Conservation (phyloP, 805 yeast species). For the Millerago galiae region DNA sequence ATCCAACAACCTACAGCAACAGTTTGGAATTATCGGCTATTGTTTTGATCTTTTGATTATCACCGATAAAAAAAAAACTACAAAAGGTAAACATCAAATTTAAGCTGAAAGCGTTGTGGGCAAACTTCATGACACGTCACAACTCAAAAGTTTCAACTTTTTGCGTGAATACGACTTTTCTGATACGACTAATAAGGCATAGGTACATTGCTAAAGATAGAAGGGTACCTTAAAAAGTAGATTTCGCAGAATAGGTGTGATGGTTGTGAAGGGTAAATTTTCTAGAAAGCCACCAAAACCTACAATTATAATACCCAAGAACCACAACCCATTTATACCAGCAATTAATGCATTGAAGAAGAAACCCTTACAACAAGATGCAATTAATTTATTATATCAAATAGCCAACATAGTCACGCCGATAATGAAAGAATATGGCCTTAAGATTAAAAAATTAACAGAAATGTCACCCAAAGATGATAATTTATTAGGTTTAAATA, state of each 20-base stretch:
- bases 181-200: too few species aligned
- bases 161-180: too few species aligned
- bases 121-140: too few species aligned
- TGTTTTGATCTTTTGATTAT: too few species aligned
- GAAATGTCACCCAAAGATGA: conserved; percentile 77
- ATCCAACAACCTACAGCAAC: too few species aligned
- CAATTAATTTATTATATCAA: conserved; percentile 55
- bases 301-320: conserved; percentile 17
- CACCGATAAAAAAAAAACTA: too few species aligned
- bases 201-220: neutral
- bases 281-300: conserved; percentile 12
- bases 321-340: conserved; percentile 24
- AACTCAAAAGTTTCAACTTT: too few species aligned
- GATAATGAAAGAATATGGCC: conserved; percentile 59
- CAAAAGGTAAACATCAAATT: too few species aligned
- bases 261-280: conserved; percentile 20
- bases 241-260: neutral
- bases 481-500: conserved; percentile 71
- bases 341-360: conserved; percentile 41
- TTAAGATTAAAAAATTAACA: conserved; percentile 60
- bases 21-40: too few species aligned
- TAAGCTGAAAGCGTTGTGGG: too few species aligned
- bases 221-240: neutral
- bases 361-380: conserved; percentile 41
- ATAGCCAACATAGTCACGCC: conserved; percentile 72